Percentiles rank a stretch among this genome's conserved stretches.
These are phyloP conservation scores for Harringtonia aguacate DNA, from an alignment of 2,329 filamentous ascomycete species.

Conservation along the genomic window DNA sequence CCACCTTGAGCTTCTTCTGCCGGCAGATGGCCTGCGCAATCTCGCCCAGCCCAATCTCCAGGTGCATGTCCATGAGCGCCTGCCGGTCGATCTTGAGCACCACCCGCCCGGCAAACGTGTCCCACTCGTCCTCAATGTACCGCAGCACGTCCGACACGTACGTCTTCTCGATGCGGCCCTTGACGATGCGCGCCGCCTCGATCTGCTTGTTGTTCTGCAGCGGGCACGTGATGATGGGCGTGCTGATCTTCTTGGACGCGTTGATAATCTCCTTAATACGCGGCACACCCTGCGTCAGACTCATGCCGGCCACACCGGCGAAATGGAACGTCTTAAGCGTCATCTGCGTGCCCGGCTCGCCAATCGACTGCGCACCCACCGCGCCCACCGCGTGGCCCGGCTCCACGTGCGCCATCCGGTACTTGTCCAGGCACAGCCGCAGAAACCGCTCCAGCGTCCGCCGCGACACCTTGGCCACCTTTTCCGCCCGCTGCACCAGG, in stretches of 20 bases:
- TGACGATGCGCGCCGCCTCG: slow-evolving; percentile 77
- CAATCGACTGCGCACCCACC: slow-evolving; percentile 93
- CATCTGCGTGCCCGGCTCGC: slow-evolving; percentile 98
- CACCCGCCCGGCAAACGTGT: slow-evolving; percentile 63
- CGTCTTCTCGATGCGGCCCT: slow-evolving; percentile 91
- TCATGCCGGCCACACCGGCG: slow-evolving; percentile 98
- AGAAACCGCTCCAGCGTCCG: slow-evolving; percentile 69
- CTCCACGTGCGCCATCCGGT: slow-evolving; percentile 82
- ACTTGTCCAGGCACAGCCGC: slow-evolving; percentile 74
- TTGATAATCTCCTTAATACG: slow-evolving; percentile 99
- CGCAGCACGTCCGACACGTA: slow-evolving; percentile 72
- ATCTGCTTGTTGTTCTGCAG: slow-evolving; percentile 66
- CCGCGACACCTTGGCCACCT: slow-evolving; percentile 74
- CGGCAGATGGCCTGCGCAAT: slow-evolving; percentile 68
- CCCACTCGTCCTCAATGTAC: slow-evolving; percentile 83
- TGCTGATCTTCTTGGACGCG: slow-evolving; percentile 86
- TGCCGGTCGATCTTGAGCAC: slow-evolving; percentile 72
- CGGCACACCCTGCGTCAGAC: slow-evolving; percentile 96
- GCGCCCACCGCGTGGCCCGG: slow-evolving; percentile 93
- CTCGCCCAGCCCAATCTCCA: slow-evolving; percentile 65
- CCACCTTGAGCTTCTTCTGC: slow-evolving; percentile 75
- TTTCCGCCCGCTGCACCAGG: slow-evolving; percentile 42
- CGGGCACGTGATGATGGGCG: slow-evolving; percentile 83
- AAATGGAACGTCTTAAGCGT: slow-evolving; percentile 99
- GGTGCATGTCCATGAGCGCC: slow-evolving; percentile 67